Percentiles rank a stretch among this genome's conserved stretches.
Evolutionary conservation across 805 yeast species (phyloP).

Genomic region (Huiozyma sinensis): DNA sequence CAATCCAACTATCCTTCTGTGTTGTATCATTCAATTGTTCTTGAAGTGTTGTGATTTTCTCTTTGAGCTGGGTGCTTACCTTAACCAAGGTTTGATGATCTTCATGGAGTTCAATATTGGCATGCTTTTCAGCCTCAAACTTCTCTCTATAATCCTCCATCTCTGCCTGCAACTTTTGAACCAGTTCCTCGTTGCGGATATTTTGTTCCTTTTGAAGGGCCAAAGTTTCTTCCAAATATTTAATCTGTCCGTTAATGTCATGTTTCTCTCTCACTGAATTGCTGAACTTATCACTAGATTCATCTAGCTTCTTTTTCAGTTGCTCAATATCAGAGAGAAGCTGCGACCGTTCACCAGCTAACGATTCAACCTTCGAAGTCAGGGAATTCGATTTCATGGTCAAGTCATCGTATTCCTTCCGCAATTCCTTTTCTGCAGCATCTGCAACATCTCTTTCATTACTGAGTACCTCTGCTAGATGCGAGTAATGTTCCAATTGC

Average conservation of each 20-base stretch:
- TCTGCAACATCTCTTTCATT: conserved; percentile 34
- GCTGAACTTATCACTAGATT: conserved; percentile 8
- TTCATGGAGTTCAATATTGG: conserved; percentile 46
- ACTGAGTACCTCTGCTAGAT: conserved; percentile 32
- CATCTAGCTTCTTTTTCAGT: conserved; percentile 28
- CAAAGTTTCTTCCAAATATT: conserved; percentile 22
- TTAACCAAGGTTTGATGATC: conserved; percentile 57
- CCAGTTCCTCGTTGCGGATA: conserved; percentile 26
- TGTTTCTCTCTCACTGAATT: conserved; percentile 15
- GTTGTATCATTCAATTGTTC: conserved; percentile 38
- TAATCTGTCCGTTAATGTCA: conserved; percentile 13
- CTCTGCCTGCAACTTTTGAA: conserved; percentile 28
- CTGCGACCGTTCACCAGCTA: conserved; percentile 52
- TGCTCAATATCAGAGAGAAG: conserved; percentile 40
- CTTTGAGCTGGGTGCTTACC: conserved; percentile 40
- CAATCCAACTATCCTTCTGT: conserved; percentile 49
- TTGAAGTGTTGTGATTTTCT: conserved; percentile 37
- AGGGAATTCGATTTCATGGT: conserved; percentile 45
- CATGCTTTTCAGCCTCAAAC: conserved; percentile 37
- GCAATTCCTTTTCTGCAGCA: conserved; percentile 36
- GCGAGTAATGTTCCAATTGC: conserved; percentile 35
- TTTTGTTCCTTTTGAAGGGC: conserved; percentile 24
- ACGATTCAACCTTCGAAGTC: conserved; percentile 48
- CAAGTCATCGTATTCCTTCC: conserved; percentile 35
- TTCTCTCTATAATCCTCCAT: conserved; percentile 25